Conservation (phyloP, 805 yeast species). For the Saturnispora saitoi region DNA sequence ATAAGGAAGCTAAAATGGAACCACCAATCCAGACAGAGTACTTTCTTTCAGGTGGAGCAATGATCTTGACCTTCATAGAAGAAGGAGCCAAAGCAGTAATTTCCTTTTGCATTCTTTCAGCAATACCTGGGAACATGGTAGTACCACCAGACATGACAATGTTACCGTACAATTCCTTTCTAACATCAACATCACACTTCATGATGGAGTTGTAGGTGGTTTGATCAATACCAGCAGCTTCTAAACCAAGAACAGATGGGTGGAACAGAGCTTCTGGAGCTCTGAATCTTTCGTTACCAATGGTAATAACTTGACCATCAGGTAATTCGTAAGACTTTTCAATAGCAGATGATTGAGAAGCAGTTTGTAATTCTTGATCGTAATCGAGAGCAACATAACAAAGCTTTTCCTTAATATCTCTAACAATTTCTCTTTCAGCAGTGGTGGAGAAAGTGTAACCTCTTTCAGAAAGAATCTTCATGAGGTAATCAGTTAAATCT, state of each 20-base stretch:
- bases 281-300: conserved; percentile 99
- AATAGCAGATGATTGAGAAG: conserved; percentile 94
- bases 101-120: conserved; percentile 99
- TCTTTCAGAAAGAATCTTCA: conserved; percentile 97
- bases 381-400: conserved; percentile 99
- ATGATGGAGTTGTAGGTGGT: conserved; percentile 90
- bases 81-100: conserved; percentile 99
- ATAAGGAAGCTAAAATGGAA: conserved; percentile 95
- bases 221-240: conserved; percentile 99
- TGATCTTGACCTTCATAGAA: conserved; percentile 98
- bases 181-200: conserved; percentile 98
- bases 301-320: conserved; percentile 98
- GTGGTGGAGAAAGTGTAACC: conserved; percentile 98
- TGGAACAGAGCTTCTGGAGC: conserved; percentile 99
- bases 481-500: conserved; percentile 97
- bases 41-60: conserved; percentile 99
- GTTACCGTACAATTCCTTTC: conserved; percentile 98
- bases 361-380: conserved; percentile 99
- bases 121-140: conserved; percentile 99
- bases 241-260: conserved; percentile 82
- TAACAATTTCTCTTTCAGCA: conserved; percentile 95
- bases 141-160: conserved; percentile 99
- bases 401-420: conserved; percentile 95
- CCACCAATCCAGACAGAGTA: conserved; percentile 99
- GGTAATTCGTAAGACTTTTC: conserved; percentile 99